Percentiles rank a stretch among this genome's conserved stretches.
Evolutionary conservation across 176 grass and related monocot genomes (phyloP).

Genomic region (Dendrocalamus sinicus): DNA sequence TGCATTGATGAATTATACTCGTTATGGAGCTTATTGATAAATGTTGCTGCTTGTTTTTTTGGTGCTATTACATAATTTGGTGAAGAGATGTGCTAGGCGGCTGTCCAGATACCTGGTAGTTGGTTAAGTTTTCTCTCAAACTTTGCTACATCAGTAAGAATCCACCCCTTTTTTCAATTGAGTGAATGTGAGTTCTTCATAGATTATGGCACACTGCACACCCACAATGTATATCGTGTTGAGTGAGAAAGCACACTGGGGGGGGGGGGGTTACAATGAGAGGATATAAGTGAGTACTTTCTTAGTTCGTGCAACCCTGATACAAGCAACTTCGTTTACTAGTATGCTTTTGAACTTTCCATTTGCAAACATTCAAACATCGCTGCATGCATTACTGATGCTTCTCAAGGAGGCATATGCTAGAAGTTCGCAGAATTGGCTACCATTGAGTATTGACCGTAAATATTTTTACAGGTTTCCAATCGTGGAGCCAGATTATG

Average conservation of each 20-base stretch:
- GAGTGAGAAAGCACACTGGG: neutral
- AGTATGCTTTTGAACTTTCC: neutral
- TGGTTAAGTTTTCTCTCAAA: neutral
- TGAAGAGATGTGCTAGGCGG: neutral
- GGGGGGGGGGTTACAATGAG: neutral
- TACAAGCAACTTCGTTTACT: constrained; percentile 2
- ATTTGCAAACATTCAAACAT: neutral
- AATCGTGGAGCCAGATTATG: constrained; percentile 94
- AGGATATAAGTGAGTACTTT: neutral
- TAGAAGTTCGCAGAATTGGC: neutral
- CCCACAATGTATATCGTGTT: neutral
- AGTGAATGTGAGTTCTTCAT: neutral
- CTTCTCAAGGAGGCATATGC: neutral
- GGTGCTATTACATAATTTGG: neutral
- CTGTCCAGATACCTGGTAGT: neutral
- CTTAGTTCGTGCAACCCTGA: neutral
- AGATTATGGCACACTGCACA: neutral
- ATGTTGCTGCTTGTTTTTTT: neutral
- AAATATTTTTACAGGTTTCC: constrained; percentile 69
- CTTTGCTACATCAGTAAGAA: neutral
- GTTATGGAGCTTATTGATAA: neutral
- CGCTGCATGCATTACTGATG: neutral
- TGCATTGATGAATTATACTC: neutral
- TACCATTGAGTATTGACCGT: neutral
- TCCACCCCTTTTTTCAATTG: neutral